These are phyloP conservation scores for Cordyceps fumosorosea DNA, from an alignment of 2,329 filamentous ascomycete species.

Conservation along the genomic window DNA sequence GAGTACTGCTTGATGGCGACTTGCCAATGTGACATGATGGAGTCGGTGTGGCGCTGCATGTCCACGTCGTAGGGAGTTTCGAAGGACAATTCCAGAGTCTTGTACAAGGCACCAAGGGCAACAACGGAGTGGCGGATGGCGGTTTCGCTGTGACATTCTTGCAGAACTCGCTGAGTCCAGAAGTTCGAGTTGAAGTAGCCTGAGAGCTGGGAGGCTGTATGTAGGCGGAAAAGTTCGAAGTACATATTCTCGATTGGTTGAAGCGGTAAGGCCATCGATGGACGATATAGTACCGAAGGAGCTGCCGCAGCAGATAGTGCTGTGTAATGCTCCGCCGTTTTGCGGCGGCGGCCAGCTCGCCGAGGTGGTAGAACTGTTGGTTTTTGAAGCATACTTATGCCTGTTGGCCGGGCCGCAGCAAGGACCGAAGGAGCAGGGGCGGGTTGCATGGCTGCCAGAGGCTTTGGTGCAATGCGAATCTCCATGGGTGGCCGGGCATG, in stretches of 20 bases:
- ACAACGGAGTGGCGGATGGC: constrained; percentile 60
- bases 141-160: constrained; percentile 55
- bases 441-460: constrained; percentile 21
- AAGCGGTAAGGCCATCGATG: constrained; percentile 41
- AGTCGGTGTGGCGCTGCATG: constrained; percentile 23
- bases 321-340: background rate
- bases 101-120: constrained; percentile 60
- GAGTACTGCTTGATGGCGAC: constrained; percentile 55
- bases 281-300: constrained; percentile 16
- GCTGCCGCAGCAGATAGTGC: background rate
- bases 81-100: constrained; percentile 54
- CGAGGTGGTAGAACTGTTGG: constrained; percentile 27
- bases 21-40: constrained; percentile 47
- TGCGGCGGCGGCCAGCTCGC: constrained; percentile 12
- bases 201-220: constrained; percentile 56
- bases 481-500: constrained; percentile 39
- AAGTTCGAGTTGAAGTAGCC: constrained; percentile 62
- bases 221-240: constrained; percentile 55
- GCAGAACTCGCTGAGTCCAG: constrained; percentile 56
- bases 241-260: constrained; percentile 48
- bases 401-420: background rate
- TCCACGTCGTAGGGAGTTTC: constrained; percentile 23
- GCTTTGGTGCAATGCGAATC: constrained; percentile 44
- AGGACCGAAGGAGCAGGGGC: constrained; percentile 5
- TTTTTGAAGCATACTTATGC: constrained; percentile 16